These are phyloP conservation scores for Lodderomyces parapsilosis DNA, from an alignment of 1,139 yeast genomes.

Conservation along the genomic window DNA sequence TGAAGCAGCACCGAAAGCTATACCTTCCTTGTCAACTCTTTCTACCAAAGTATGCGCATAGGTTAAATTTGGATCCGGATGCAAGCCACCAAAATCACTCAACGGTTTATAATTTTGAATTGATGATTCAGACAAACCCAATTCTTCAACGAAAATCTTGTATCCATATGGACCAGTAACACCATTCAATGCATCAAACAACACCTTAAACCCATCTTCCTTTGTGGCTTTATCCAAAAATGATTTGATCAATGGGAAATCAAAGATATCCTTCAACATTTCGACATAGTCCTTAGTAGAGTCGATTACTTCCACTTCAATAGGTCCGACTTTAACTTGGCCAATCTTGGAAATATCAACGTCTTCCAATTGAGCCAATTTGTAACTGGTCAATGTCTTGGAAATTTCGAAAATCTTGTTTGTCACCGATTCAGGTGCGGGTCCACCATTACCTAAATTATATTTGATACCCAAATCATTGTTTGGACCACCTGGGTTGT, in stretches of 20 bases:
- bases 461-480: constrained; percentile 95
- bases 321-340: constrained; percentile 45
- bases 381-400: constrained; percentile 57
- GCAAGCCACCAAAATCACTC: constrained; percentile 95
- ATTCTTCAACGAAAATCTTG: constrained; percentile 78
- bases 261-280: constrained; percentile 83
- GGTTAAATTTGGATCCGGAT: constrained; percentile 96
- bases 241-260: constrained; percentile 73
- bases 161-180: constrained; percentile 97
- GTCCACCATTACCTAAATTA: constrained; percentile 94
- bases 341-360: constrained; percentile 68
- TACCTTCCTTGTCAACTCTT: constrained; percentile 72
- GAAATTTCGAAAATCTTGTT: constrained; percentile 79
- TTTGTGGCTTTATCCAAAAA: constrained; percentile 54
- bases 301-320: constrained; percentile 79
- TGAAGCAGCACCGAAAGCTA: constrained; percentile 96
- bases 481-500: constrained; percentile 97
- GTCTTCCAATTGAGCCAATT: constrained; percentile 53
- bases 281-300: constrained; percentile 74
- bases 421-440: constrained; percentile 97
- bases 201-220: constrained; percentile 58
- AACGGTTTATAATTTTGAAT: constrained; percentile 78
- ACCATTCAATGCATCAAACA: constrained; percentile 92
- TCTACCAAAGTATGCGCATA: constrained; percentile 88
- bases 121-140: constrained; percentile 68